Base-by-base conservation (phyloP, 2,329 filamentous ascomycete species). In the Diaporthe longicolla region DNA sequence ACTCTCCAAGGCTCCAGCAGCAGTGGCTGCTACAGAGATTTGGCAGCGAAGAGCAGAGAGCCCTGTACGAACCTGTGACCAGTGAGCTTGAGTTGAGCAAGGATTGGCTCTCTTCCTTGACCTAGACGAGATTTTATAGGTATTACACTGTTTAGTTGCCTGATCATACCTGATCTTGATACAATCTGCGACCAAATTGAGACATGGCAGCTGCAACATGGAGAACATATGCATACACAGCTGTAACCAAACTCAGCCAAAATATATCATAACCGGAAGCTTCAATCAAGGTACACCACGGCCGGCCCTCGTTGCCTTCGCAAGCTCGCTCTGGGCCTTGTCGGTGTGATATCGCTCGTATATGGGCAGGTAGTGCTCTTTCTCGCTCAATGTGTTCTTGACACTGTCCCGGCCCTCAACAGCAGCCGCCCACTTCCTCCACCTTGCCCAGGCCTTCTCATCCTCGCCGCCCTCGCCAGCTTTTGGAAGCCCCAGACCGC, bases 341-440 rank as follows among this genome's bases (percentile, higher is more conserved):
- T 92, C 89, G 63, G 92, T 89, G 0, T 90, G 90, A 82, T 92
- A 92, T 74, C 89, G 81, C 81, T 87, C 86, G 81, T 94, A 95
- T 24, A 93, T 91, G 13, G 89, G 86, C 76, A 93, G 79, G 80
- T 94, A 94, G 78, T 90, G 83, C 77, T 92, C 88, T 73, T 85
- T 87, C 29, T 91, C 91, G 79, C 92, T 94, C 82, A 87, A 89
- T 0, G 92, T 95, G 76, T 91, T 87, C 78, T 84, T 84, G 0
- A 95, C 87, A 78, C 91, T 94, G 78, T 88, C 84, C 73, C 91
- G 87, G 9, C 82, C 80, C 73, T 88, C 83, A 6, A 93, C 82
- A 0, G 90, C 92, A 72, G 84, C 83, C 45, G 87, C 81, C 92
- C 92, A 95, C 71, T 79, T 86, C 78, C 87, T 84, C 89, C 91